Conservation (phyloP, 257 asterid species). For the Solanum lignicaule region DNA sequence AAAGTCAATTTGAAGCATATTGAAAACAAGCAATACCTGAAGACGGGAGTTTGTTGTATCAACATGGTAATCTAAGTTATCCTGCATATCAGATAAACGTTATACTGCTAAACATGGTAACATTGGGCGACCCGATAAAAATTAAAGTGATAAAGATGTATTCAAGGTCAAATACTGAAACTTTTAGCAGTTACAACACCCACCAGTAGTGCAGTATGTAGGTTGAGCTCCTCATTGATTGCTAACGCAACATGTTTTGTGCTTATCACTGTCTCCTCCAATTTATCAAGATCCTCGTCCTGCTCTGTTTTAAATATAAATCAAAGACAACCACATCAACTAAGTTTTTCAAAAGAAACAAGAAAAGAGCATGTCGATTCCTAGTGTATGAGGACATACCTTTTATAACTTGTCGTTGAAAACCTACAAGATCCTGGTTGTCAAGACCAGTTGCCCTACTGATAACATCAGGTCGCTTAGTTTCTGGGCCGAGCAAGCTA, state of each 20-base stretch:
- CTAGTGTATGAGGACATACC: slow-evolving; percentile 3
- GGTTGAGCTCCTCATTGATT: slow-evolving; percentile 14
- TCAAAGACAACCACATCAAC: neutral
- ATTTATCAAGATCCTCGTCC: slow-evolving; percentile 10
- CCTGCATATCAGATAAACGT: neutral
- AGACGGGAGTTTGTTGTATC: slow-evolving; percentile 10
- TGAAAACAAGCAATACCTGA: neutral
- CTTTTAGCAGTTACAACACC: neutral
- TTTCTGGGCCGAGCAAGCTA: slow-evolving; percentile 19
- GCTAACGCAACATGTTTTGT: slow-evolving; percentile 15
- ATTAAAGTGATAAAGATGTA: neutral
- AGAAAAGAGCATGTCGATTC: neutral
- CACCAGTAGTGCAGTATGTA: slow-evolving; percentile 9
- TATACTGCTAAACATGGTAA: neutral
- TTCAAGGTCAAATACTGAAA: neutral
- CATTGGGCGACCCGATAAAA: neutral
- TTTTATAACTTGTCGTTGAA: slow-evolving; percentile 17
- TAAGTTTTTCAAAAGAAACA: neutral
- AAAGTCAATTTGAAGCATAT: neutral
- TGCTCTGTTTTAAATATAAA: slow-evolving; percentile 1
- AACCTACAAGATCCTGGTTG: slow-evolving; percentile 15
- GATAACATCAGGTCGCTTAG: slow-evolving; percentile 11
- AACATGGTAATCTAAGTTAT: slow-evolving; percentile 7
- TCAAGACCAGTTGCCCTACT: slow-evolving; percentile 14
- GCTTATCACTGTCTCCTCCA: slow-evolving; percentile 11